Evolutionary conservation across 2,329 filamentous ascomycete species (phyloP).

Genomic region (Nothomitra cinnamomea): DNA sequence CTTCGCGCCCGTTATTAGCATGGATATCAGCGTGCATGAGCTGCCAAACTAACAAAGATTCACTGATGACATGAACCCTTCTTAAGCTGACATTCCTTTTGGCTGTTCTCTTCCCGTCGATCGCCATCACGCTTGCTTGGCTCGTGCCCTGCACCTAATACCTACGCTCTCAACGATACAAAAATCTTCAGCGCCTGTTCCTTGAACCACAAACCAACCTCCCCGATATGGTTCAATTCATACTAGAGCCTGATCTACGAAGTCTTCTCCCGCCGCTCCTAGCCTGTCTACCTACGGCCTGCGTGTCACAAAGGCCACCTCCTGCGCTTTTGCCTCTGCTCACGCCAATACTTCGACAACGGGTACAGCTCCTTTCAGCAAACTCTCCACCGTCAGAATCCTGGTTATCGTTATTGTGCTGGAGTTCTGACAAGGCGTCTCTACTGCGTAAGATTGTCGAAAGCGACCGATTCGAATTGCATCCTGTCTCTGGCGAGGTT

Average conservation of each 20-base stretch:
- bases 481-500: conserved; percentile 47
- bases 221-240: conserved; percentile 32
- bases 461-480: conserved; percentile 39
- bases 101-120: too few relatives aligned
- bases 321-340: conserved; percentile 43
- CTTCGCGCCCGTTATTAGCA: too few relatives aligned
- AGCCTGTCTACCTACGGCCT: conserved; percentile 44
- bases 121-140: too few relatives aligned
- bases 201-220: too few relatives aligned
- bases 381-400: conserved; percentile 26
- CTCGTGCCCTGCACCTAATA: too few relatives aligned
- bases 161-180: too few relatives aligned
- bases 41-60: too few relatives aligned
- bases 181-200: too few relatives aligned
- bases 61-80: too few relatives aligned
- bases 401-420: conserved; percentile 43
- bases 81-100: too few relatives aligned
- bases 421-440: conserved; percentile 35
- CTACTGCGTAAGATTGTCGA: conserved; percentile 36
- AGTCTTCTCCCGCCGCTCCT: conserved; percentile 43
- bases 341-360: conserved; percentile 45
- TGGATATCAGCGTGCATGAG: too few relatives aligned
- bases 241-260: conserved; percentile 36
- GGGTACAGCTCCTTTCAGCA: conserved; percentile 37
- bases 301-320: conserved; percentile 39